Evolutionary conservation across 2,329 filamentous ascomycete species (phyloP), one percentile per base, ranked within the genome.

Genomic region (Penicillium verrucosum): DNA sequence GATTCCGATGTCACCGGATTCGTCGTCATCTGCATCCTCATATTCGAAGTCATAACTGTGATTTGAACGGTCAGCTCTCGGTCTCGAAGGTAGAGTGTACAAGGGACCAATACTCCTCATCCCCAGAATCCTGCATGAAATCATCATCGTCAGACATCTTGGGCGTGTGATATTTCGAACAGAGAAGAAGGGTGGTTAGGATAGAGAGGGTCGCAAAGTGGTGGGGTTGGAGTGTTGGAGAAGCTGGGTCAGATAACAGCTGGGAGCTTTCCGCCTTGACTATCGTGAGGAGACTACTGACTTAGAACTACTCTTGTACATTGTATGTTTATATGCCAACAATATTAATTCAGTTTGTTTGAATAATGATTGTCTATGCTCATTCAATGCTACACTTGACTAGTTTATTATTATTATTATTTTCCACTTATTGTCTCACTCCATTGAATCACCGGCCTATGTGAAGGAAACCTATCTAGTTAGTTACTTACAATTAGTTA

Each of bases 11-110:
- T 97, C 91, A 56, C 88, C 92, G 32, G 84, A 86, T 56, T 96
- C 88, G 42, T 95, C 90, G 47, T 94, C 92, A 55, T 96, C 91
- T 63, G 92, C 91, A 67, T 92, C 94, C 73, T 97, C 93, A 76
- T 97, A 97, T 71, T 97, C 93, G 73, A 97, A 97, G 77, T 97
- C 94, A 72, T 97, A 92, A 68, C 88, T 90, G 56, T 36, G 29
- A 27, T 51, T 16, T 32, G 37, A 54, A 37, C 40, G 45, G 72
- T 73, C 57, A 74, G 67, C 64, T 58, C 27, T 58, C 27, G 16
- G 51, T 40, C 50, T 42, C 21, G 18, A 21, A 45, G 55, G 5
- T 18, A 29, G 16, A 41, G 53, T 25, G 18, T 55, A 54, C 34
- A 42, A 56, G 44, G 57, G 54, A 51, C 25, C 67, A 80, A 64